Evolutionary conservation across 2,329 filamentous ascomycete species (phyloP).

Genomic region (Stemphylium beticola): DNA sequence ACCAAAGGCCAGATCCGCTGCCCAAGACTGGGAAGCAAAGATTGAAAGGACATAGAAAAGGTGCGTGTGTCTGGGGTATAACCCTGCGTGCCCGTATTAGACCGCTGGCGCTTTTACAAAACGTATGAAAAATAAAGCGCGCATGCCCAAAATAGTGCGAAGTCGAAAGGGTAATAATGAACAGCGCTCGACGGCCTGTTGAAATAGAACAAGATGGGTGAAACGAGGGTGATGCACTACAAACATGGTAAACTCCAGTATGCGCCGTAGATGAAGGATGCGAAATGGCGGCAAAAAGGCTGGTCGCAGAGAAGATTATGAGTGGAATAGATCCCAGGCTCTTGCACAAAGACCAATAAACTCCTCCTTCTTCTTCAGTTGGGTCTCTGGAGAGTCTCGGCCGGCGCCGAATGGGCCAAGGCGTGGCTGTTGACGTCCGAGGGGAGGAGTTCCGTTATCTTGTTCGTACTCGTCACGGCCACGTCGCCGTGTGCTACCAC

Average conservation of each 20-base stretch:
- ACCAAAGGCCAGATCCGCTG: not conserved
- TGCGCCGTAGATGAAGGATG: conserved; percentile 20
- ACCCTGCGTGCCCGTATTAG: conserved; percentile 32
- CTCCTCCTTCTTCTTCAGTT: conserved; percentile 87
- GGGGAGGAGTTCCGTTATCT: conserved; percentile 83
- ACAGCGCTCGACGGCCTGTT: conserved; percentile 13
- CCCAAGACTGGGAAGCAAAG: too few relatives aligned
- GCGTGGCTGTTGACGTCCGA: conserved; percentile 66
- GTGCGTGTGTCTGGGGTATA: conserved; percentile 19
- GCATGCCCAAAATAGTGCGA: conserved; percentile 11
- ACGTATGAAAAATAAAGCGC: conserved; percentile 13
- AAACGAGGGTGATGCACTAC: conserved; percentile 31
- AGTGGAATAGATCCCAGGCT: conserved; percentile 98
- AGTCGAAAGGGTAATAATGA: conserved; percentile 20
- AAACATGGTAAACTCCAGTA: conserved; percentile 29
- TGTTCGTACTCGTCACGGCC: conserved; percentile 87
- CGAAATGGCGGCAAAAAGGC: conserved; percentile 12
- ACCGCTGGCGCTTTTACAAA: conserved; percentile 34
- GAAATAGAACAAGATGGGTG: conserved; percentile 23
- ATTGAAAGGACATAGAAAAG: conserved; percentile 7
- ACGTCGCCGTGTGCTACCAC: conserved; percentile 73
- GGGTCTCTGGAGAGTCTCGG: conserved; percentile 81
- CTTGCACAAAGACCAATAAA: conserved; percentile 85
- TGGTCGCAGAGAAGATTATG: conserved; percentile 55
- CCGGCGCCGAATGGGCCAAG: conserved; percentile 77